A percentile compares a stretch with the other conserved stretches of the same genome.
Evolutionary conservation across 495 filamentous ascomycete genomes (phyloP).

Genomic region (Bacidia gigantensis): DNA sequence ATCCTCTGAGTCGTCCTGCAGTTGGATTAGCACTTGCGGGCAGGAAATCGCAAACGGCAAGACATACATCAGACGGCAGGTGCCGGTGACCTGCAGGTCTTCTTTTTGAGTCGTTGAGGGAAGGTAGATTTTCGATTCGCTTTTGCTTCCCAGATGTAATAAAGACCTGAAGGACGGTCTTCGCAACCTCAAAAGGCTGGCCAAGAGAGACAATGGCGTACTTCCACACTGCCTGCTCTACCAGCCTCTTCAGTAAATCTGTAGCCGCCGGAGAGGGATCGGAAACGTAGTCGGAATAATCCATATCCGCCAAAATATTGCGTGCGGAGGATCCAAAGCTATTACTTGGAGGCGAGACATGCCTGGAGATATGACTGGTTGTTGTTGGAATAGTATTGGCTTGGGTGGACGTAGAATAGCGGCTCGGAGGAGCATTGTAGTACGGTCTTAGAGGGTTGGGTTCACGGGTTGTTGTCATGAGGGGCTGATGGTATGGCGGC

Average conservation of each 20-base stretch:
- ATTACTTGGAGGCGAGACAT: constrained; percentile 33
- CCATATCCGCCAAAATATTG: constrained; percentile 72
- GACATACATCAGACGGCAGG: constrained; percentile 25
- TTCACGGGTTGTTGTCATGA: constrained; percentile 35
- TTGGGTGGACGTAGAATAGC: constrained; percentile 27
- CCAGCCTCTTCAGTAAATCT: constrained; percentile 52
- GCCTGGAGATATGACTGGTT: constrained; percentile 30
- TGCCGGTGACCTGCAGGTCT: constrained; percentile 27
- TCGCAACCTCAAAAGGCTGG: constrained; percentile 96
- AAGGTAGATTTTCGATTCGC: constrained; percentile 14
- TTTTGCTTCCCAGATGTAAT: constrained; percentile 18
- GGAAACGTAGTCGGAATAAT: constrained; percentile 75
- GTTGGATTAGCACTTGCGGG: neutral
- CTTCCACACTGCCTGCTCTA: constrained; percentile 74
- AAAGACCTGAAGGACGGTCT: constrained; percentile 77
- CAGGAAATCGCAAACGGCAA: neutral
- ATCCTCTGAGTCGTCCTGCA: constrained; percentile 54
- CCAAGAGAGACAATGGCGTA: constrained; percentile 71
- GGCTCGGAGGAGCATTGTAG: constrained; percentile 76
- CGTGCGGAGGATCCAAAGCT: constrained; percentile 63
- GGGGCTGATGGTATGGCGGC: neutral
- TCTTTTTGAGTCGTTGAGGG: constrained; percentile 18
- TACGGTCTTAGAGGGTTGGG: constrained; percentile 91
- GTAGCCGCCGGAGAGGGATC: constrained; percentile 62
- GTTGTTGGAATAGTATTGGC: constrained; percentile 24